Conservation (phyloP, 371 early-diverging fungal genomes). For the Apophysomyces elegans region DNA sequence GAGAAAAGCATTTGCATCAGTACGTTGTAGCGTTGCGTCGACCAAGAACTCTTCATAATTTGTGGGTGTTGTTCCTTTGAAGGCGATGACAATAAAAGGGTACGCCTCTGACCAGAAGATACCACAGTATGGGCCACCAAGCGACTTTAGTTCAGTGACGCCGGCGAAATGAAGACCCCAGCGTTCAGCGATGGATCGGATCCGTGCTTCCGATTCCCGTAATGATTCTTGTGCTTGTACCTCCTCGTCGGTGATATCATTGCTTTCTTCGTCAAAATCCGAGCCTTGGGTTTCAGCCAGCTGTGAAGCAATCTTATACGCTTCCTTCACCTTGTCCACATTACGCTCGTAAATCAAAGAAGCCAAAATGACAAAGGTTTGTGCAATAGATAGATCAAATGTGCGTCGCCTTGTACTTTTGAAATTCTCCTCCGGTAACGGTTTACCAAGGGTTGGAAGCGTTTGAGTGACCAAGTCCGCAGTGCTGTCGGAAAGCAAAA, state of each 20-base stretch:
- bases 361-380: conserved; percentile 29
- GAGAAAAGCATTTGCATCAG: conserved; percentile 39
- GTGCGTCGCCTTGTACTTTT: conserved; percentile 23
- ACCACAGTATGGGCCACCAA: conserved; percentile 57
- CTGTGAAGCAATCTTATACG: conserved; percentile 14
- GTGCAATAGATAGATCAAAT: conserved; percentile 41
- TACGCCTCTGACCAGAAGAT: conserved; percentile 49
- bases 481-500: conserved; percentile 26
- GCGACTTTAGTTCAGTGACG: conserved; percentile 51
- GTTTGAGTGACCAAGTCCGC: conserved; percentile 22
- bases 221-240: conserved; percentile 20
- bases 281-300: background rate
- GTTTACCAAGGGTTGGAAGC: conserved; percentile 25
- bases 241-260: background rate
- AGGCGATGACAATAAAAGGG: conserved; percentile 46
- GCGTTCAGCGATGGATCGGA: conserved; percentile 26
- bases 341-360: conserved; percentile 52
- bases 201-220: conserved; percentile 33
- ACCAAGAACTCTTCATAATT: conserved; percentile 51
- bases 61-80: conserved; percentile 52
- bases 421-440: conserved; percentile 12
- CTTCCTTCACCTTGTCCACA: conserved; percentile 42
- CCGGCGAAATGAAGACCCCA: conserved; percentile 55
- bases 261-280: background rate
- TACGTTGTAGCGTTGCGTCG: conserved; percentile 43